Evolutionary conservation across 805 yeast genomes (phyloP).

Genomic region (Candida ficus): DNA sequence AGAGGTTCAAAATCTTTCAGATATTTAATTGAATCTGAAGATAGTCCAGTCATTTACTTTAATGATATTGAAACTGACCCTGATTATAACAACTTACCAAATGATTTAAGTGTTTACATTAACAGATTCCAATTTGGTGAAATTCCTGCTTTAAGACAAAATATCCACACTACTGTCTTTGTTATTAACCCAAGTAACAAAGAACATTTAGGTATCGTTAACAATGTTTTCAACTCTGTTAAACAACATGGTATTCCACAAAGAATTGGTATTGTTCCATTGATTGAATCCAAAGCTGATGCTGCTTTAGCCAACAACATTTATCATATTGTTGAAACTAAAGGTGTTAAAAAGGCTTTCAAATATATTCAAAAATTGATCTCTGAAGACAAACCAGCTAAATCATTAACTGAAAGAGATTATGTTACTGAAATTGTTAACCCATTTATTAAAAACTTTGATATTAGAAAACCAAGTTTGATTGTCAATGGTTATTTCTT

Average conservation of each 20-base stretch:
- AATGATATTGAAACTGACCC: constrained; percentile 70
- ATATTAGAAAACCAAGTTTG: constrained; percentile 44
- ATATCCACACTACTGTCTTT: constrained; percentile 70
- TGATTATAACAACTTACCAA: constrained; percentile 42
- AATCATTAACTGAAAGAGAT: constrained; percentile 11
- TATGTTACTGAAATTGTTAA: constrained; percentile 18
- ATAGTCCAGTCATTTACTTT: constrained; percentile 51
- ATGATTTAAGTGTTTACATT: constrained; percentile 43
- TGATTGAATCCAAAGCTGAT: constrained; percentile 26
- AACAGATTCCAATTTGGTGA: constrained; percentile 47
- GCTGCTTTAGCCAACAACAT: constrained; percentile 15
- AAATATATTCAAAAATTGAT: constrained; percentile 16
- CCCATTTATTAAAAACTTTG: constrained; percentile 31
- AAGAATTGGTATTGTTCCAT: constrained; percentile 79
- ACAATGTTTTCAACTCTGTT: constrained; percentile 44
- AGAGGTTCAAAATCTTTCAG: constrained; percentile 16
- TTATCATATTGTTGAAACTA: constrained; percentile 13
- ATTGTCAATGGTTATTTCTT: constrained; percentile 71
- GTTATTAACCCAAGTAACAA: constrained; percentile 55
- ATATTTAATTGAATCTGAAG: constrained; percentile 27
- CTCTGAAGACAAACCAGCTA: constrained; percentile 9
- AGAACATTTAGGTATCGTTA: constrained; percentile 44
- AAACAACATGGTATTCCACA: constrained; percentile 63
- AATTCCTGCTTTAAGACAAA: constrained; percentile 65
- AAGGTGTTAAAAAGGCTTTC: constrained; percentile 14